Conservation (phyloP, 805 yeast species). For the Candida endomychidarum region DNA sequence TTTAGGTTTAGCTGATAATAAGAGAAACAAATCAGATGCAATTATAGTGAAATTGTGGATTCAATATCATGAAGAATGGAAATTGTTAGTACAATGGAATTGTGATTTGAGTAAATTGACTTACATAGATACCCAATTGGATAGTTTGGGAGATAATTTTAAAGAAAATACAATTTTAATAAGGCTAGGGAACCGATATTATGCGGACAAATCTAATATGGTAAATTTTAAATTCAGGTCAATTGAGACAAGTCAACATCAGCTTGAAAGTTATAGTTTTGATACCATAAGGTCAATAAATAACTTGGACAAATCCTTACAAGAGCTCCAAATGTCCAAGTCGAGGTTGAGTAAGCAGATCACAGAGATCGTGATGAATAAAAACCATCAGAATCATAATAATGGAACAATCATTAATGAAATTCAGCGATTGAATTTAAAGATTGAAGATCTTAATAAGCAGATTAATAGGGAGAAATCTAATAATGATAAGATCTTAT, state of each 20-base stretch:
- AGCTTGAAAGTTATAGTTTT: conserved; percentile 24
- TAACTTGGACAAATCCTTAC: conserved; percentile 24
- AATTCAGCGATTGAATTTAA: conserved; percentile 5
- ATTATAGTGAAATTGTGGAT: conserved; percentile 19
- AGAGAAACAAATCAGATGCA: conserved; percentile 7
- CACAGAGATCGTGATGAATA: background rate
- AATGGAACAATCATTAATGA: conserved; percentile 8
- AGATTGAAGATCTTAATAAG: conserved; percentile 14
- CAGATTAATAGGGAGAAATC: conserved; percentile 21
- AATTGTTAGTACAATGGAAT: conserved; percentile 17
- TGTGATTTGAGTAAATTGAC: conserved; percentile 20
- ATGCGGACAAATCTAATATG: conserved; percentile 17
- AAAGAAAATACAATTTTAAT: conserved; percentile 23
- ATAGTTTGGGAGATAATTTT: conserved; percentile 16
- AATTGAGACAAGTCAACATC: conserved; percentile 1
- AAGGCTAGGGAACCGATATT: conserved; percentile 21
- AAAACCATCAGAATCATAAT: background rate
- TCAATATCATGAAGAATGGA: conserved; percentile 21
- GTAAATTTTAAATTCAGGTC: background rate
- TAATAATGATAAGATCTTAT: conserved; percentile 23
- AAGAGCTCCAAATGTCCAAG: conserved; percentile 30
- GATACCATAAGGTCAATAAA: conserved; percentile 30
- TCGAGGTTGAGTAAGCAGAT: conserved; percentile 15
- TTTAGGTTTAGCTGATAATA: conserved; percentile 23
- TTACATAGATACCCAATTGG: conserved; percentile 11